Evolutionary conservation across 768 basidiomycete genomes (phyloP).

Genomic region (Serendipita indica): DNA sequence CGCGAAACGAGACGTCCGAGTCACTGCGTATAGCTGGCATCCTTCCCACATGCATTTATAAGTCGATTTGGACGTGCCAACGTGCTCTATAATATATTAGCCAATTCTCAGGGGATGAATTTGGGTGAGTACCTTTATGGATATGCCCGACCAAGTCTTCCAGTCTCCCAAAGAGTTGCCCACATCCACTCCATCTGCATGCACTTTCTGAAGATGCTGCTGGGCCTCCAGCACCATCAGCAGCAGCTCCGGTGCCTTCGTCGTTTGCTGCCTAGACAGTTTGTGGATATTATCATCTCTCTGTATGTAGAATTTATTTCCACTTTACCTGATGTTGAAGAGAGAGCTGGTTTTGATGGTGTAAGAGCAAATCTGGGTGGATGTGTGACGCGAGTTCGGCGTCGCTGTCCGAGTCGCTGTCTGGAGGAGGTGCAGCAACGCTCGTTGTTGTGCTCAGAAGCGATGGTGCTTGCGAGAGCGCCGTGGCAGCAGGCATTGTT

Average conservation of each 20-base stretch:
- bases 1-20: conserved; percentile 25
- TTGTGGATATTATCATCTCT: too few relatives aligned
- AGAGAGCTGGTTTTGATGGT: conserved; percentile 2
- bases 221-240: not conserved
- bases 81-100: conserved; percentile 17
- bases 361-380: conserved; percentile 4
- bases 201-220: conserved; percentile 2
- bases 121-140: not conserved
- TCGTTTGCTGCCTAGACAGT: not conserved
- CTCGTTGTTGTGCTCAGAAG: not conserved
- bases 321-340: not conserved
- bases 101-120: too few relatives aligned
- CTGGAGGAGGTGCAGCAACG: not conserved
- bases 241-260: not conserved
- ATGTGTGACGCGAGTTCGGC: conserved; percentile 1
- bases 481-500: not conserved
- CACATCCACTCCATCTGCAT: not conserved
- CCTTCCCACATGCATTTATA: conserved; percentile 25
- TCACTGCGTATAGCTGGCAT: conserved; percentile 23
- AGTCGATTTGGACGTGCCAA: conserved; percentile 17
- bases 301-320: too few relatives aligned
- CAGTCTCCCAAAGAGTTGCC: conserved; percentile 3
- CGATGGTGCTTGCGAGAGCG: not conserved
- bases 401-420: conserved; percentile 5
- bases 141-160: conserved; percentile 2